phyloP scores from a whole-genome alignment of 345 rosid species.

The Arabis alpina region DNA sequence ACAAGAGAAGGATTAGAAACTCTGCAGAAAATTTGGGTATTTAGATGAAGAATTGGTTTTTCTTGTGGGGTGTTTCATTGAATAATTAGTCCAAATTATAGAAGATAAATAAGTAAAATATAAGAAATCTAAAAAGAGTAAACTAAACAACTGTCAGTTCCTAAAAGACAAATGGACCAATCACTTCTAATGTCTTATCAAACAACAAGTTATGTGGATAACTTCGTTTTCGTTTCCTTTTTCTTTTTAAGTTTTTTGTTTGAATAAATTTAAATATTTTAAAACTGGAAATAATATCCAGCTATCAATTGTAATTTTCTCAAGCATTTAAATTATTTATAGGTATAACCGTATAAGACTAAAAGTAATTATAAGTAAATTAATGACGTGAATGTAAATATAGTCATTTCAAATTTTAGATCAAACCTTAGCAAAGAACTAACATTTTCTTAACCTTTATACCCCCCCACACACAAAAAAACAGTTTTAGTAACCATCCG shows the following conservation, averaged over 20 bases:
- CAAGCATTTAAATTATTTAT: background rate
- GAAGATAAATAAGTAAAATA: background rate
- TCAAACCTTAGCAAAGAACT: background rate
- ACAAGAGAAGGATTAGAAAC: background rate
- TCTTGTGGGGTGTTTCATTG: slow-evolving; percentile 18
- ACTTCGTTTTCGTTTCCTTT: slow-evolving; percentile 21
- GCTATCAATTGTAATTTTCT: background rate
- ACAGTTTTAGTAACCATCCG: no score
- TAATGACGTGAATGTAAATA: background rate
- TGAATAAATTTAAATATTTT: background rate
- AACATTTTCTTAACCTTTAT: background rate
- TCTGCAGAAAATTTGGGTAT: background rate
- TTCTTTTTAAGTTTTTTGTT: background rate
- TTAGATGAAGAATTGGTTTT: slow-evolving; percentile 1
- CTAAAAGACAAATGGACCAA: slow-evolving; percentile 46
- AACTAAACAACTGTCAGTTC: slow-evolving; percentile 48
- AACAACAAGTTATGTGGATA: slow-evolving; percentile 30
- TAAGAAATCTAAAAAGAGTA: slow-evolving; percentile 4
- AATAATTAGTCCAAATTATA: slow-evolving; percentile 3
- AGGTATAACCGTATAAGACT: background rate
- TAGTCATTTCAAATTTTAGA: background rate
- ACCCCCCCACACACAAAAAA: no score
- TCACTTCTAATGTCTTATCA: slow-evolving; percentile 41
- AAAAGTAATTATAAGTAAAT: background rate
- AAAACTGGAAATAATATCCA: background rate